A percentile compares a stretch with the other conserved stretches of the same genome.
These are phyloP conservation scores for Trichoderma reesei DNA, from an alignment of 495 filamentous ascomycete genomes.

Conservation along the genomic window DNA sequence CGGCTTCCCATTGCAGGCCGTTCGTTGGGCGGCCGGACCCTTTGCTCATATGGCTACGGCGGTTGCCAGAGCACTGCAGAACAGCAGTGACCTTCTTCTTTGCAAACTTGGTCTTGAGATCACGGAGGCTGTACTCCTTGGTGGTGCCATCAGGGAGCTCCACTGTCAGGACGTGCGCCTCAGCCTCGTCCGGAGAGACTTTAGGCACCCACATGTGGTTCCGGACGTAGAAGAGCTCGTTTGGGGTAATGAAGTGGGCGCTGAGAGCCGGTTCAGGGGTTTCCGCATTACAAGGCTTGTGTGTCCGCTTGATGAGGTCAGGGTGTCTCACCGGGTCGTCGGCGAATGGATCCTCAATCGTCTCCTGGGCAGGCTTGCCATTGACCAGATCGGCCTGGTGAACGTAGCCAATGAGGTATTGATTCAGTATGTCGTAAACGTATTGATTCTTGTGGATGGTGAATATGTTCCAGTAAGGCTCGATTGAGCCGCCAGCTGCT, in stretches of 20 bases:
- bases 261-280: slow-evolving; percentile 38
- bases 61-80: slow-evolving; percentile 53
- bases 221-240: slow-evolving; percentile 48
- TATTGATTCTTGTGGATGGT: slow-evolving; percentile 48
- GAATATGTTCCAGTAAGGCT: slow-evolving; percentile 57
- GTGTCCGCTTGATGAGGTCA: slow-evolving; percentile 34
- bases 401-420: slow-evolving; percentile 45
- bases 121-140: slow-evolving; percentile 41
- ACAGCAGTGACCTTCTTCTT: slow-evolving; percentile 45
- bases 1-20: slow-evolving; percentile 50
- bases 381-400: slow-evolving; percentile 42
- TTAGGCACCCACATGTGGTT: slow-evolving; percentile 55
- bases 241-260: slow-evolving; percentile 41
- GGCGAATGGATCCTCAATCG: slow-evolving; percentile 47
- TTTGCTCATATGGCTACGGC: slow-evolving; percentile 50
- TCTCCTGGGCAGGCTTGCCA: slow-evolving; percentile 31
- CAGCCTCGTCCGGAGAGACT: slow-evolving; percentile 28
- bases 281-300: slow-evolving; percentile 49
- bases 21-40: slow-evolving; percentile 39
- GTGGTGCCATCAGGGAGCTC: slow-evolving; percentile 46
- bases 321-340: slow-evolving; percentile 41
- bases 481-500: slow-evolving; percentile 45
- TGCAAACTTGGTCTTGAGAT: slow-evolving; percentile 42
- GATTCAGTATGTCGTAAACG: slow-evolving; percentile 46
- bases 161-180: slow-evolving; percentile 38